Percentiles rank a stretch among this genome's conserved stretches.
Conservation (phyloP, 768 basidiomycete species). For the Mycena vulgaris region DNA sequence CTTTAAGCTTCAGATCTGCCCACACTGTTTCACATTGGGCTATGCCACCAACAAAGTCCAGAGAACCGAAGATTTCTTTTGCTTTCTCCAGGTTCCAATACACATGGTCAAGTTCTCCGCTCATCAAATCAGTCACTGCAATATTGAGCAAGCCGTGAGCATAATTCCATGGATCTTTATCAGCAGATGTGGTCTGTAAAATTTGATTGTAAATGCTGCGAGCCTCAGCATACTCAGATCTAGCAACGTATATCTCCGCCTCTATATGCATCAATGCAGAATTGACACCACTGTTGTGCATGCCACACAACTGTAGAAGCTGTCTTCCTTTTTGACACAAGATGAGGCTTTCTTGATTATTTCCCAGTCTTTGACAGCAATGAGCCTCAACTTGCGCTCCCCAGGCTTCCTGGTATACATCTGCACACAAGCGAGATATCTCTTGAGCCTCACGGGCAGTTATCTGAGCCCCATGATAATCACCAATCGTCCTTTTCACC, state of each 20-base stretch:
- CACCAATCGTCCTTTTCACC: not conserved
- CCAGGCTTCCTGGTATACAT: not conserved
- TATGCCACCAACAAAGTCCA: not conserved
- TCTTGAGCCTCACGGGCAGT: not conserved
- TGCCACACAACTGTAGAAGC: not conserved
- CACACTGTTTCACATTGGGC: not conserved
- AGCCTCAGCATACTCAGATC: slow-evolving; percentile 5
- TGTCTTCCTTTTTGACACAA: not conserved
- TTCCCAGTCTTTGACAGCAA: not conserved
- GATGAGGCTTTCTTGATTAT: not conserved
- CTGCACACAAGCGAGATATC: not conserved
- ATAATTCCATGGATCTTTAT: not conserved
- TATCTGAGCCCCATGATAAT: not conserved
- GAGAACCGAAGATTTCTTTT: not conserved
- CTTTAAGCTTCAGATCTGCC: not conserved
- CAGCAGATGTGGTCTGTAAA: not conserved
- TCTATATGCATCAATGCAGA: not conserved
- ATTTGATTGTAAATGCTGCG: not conserved
- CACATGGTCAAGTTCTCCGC: not conserved
- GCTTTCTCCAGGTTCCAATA: not conserved
- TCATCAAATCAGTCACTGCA: not conserved
- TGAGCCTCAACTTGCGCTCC: not conserved
- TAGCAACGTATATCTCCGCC: not conserved
- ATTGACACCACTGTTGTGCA: not conserved
- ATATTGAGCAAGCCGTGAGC: not conserved